Percentiles rank a stretch among this genome's conserved stretches.
phyloP scores from a whole-genome alignment of 208 protist genomes.

The Trypanosoma conorhini region DNA sequence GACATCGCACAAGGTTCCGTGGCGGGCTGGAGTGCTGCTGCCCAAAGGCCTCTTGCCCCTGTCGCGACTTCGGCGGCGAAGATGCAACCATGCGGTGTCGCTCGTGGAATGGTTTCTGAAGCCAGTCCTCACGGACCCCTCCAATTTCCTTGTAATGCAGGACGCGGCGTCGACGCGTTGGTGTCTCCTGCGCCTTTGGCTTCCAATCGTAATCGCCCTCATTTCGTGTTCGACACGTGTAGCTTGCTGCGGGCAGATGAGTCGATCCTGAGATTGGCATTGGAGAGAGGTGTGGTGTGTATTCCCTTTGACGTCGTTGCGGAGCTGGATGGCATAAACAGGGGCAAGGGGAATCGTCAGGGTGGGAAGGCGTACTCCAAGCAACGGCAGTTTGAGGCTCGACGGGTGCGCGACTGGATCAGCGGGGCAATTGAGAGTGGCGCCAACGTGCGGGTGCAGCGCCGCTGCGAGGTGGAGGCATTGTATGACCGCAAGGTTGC shows the following conservation, averaged over 20 bases:
- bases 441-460: conserved; percentile 51
- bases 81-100: not conserved
- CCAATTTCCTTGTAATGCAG: not conserved
- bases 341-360: conserved; percentile 18
- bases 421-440: conserved; percentile 16
- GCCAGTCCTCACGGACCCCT: not conserved
- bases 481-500: conserved; percentile 50
- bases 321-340: conserved; percentile 75
- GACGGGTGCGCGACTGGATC: conserved; percentile 73
- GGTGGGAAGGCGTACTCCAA: conserved; percentile 26
- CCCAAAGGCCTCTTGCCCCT: not conserved
- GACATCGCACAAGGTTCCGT: not conserved
- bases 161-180: not conserved
- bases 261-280: conserved; percentile 47
- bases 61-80: not conserved
- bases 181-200: not conserved
- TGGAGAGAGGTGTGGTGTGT: conserved; percentile 54
- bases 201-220: not conserved
- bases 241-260: conserved; percentile 54
- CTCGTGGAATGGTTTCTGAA: not conserved
- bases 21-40: not conserved
- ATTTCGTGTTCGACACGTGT: conserved; percentile 81
- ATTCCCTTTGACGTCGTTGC: conserved; percentile 75
- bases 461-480: conserved; percentile 55
- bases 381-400: conserved; percentile 19